Percentiles rank a stretch among this genome's conserved stretches.
Evolutionary conservation across 176 grass and related monocot genomes (phyloP).

Genomic region (Carex parvula): DNA sequence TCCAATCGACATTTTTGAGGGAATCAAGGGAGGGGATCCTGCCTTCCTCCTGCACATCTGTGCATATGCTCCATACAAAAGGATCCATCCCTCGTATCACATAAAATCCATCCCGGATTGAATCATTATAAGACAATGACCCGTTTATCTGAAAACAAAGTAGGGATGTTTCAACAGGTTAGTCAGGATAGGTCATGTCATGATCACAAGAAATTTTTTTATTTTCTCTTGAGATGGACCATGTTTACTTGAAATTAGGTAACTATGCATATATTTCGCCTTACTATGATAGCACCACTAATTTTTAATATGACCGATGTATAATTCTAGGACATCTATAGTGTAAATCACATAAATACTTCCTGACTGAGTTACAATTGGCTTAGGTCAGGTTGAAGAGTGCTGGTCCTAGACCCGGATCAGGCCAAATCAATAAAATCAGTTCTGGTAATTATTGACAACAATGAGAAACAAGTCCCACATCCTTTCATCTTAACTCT

Average conservation of each 20-base stretch:
- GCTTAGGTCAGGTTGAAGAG: background rate
- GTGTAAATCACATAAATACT: background rate
- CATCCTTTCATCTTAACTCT: background rate
- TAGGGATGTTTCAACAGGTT: background rate
- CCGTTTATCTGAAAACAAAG: conserved; percentile 57
- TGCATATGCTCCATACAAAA: conserved; percentile 91
- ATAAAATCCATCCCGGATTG: conserved; percentile 83
- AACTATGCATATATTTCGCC: background rate
- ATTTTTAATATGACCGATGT: background rate
- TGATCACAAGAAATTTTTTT: background rate
- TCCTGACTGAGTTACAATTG: background rate
- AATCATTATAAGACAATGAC: conserved; percentile 76
- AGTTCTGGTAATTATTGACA: background rate
- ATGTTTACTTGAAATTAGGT: background rate
- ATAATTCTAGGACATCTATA: background rate
- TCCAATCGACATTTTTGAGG: conserved; percentile 49
- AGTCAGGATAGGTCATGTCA: background rate
- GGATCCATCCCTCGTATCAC: conserved; percentile 93
- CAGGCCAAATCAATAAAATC: background rate
- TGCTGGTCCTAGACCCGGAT: background rate
- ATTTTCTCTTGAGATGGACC: background rate
- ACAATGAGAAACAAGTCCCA: background rate
- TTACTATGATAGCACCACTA: background rate
- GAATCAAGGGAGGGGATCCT: conserved; percentile 70
- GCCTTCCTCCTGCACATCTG: conserved; percentile 67